Percentiles rank a stretch among this genome's conserved stretches.
Evolutionary conservation across 2,329 filamentous ascomycete genomes (phyloP).

Genomic region (Beauveria sp.): DNA sequence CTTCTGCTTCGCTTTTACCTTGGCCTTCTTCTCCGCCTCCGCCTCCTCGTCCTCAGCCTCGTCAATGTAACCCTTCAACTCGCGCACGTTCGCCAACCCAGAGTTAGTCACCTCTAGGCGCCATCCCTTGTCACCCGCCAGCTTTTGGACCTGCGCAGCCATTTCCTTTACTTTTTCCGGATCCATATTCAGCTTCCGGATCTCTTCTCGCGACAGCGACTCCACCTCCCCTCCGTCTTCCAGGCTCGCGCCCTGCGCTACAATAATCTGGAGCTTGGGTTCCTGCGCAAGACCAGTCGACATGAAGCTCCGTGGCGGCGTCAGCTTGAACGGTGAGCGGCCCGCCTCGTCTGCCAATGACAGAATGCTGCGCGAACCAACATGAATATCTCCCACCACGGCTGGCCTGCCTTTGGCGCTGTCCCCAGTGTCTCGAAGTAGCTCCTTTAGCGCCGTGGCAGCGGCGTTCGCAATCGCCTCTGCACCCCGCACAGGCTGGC

Average conservation of each 20-base stretch:
- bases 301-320: conserved; percentile 36
- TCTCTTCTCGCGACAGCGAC: conserved; percentile 55
- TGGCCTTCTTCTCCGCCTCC: conserved; percentile 1
- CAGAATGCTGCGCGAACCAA: conserved; percentile 44
- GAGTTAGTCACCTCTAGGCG: conserved; percentile 71
- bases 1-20: conserved; percentile 2
- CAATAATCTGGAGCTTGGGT: conserved; percentile 27
- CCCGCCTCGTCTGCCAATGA: conserved; percentile 39
- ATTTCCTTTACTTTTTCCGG: conserved; percentile 62
- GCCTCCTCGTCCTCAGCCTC: conserved; percentile 18
- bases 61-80: conserved; percentile 62
- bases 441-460: conserved; percentile 8
- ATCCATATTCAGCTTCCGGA: conserved; percentile 60
- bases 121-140: conserved; percentile 69
- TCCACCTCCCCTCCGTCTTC: conserved; percentile 56
- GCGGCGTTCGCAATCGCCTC: not conserved
- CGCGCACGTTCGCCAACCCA: conserved; percentile 44
- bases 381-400: conserved; percentile 45
- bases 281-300: conserved; percentile 17
- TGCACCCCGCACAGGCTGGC: not conserved
- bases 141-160: conserved; percentile 57
- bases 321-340: conserved; percentile 37
- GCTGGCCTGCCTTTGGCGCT: conserved; percentile 28
- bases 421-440: conserved; percentile 1
- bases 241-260: conserved; percentile 38